Percentiles rank a stretch among this genome's conserved stretches.
phyloP scores from a whole-genome alignment of 768 basidiomycete species.

The Pulveroboletus frians region DNA sequence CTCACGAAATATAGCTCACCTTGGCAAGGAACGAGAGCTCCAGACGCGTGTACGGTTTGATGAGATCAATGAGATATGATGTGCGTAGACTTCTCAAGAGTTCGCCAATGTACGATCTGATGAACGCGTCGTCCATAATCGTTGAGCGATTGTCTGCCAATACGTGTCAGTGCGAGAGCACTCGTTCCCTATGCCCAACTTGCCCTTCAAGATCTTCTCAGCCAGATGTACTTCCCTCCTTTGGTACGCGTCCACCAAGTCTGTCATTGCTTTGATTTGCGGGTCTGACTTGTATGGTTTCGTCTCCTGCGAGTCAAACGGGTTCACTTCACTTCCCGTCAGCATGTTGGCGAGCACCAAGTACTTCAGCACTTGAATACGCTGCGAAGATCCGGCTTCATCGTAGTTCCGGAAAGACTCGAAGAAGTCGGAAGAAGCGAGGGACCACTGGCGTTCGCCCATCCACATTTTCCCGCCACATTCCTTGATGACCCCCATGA shows the following conservation, averaged over 20 bases:
- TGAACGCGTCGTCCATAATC: slow-evolving; percentile 95
- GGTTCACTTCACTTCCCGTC: slow-evolving; percentile 97
- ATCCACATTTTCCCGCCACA: slow-evolving; percentile 99
- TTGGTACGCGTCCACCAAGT: slow-evolving; percentile 94
- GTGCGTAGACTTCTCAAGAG: slow-evolving; percentile 90
- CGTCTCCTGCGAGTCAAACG: slow-evolving; percentile 98
- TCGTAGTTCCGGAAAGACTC: slow-evolving; percentile 99
- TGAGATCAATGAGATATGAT: slow-evolving; percentile 95
- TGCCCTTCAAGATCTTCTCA: slow-evolving; percentile 90
- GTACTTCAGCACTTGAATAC: slow-evolving; percentile 98
- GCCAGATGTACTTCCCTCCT: slow-evolving; percentile 95
- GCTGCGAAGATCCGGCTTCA: slow-evolving; percentile 92
- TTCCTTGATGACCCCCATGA: slow-evolving; percentile 99
- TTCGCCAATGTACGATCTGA: slow-evolving; percentile 93
- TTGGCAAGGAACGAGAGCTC: slow-evolving; percentile 92
- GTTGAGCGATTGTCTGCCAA: slow-evolving; percentile 81
- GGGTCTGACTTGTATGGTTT: slow-evolving; percentile 96
- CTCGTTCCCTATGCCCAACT: slow-evolving; percentile 8
- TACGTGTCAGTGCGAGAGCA: slow-evolving; percentile 1
- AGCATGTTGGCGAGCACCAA: slow-evolving; percentile 97
- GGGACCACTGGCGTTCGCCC: slow-evolving; percentile 99
- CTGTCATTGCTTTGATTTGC: slow-evolving; percentile 97
- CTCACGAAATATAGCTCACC: slow-evolving; percentile 37
- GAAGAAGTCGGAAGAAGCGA: slow-evolving; percentile 97
- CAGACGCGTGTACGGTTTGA: slow-evolving; percentile 94